Evolutionary conservation across 1,284 basidiomycete genomes (phyloP), one percentile per base, ranked within the genome.

Genomic region (Ustilago lituana): DNA sequence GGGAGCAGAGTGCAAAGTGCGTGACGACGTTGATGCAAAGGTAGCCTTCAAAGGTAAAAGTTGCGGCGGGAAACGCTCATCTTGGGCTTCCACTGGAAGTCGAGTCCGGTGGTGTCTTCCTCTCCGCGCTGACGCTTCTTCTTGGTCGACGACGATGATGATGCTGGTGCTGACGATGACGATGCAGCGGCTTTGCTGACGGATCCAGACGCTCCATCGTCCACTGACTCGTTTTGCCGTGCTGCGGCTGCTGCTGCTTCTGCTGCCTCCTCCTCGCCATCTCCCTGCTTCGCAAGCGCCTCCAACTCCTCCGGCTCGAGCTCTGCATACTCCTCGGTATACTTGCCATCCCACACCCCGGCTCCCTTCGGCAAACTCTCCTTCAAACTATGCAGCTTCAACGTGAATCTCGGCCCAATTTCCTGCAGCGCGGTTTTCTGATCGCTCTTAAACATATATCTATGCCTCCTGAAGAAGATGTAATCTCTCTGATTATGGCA

Each of bases 401-500:
- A 85, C 0, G 96, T 98, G 81, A 99, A 98, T 24, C 95, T 88
- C 5, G 96, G 96, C 0, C 96, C 96, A 64, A 98, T 99, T 83
- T 99, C 96, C 83, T 99, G 96, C 47, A 99, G 84, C 15, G 91
- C 89, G 10, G 97, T 94, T 79, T 93, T 94, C 43, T 82, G 63
- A 26, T 77, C 75, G 41, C 91, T 92, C 43, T 92, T 88, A 83
- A 97, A 98, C 37, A 93, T 92, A 82, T 97, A 97, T 74, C 93
- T 93, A 84, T 98, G 94, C 68, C 96, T 86, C 59, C 96, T 86
- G 86, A 98, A 97, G 85, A 99, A 99, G 58, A 98, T 84, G 83
- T 98, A 99, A 84, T 99, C 96, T 53, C 96, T 88, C 82, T 98
- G 94, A 79, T 98, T 98, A 83, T 98, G 96, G 24, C 98, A 86